Evolutionary conservation across 148 eudicot genomes (phyloP).

Genomic region (Amaranthus palmeri): DNA sequence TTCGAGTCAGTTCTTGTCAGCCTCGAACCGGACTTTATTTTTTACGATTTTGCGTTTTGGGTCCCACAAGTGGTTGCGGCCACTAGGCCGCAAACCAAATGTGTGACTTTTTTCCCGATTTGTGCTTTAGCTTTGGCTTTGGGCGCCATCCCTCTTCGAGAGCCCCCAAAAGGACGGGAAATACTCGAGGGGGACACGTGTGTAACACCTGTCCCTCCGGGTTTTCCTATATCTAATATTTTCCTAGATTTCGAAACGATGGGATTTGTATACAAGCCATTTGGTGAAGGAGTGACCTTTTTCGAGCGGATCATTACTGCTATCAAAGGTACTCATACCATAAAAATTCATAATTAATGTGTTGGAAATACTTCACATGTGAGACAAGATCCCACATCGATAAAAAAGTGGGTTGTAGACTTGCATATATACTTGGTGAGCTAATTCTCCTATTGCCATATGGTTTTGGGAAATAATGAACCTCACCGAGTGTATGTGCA

Average conservation of each 20-base stretch:
- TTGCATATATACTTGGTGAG: too few relatives aligned
- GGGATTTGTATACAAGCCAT: conserved; percentile 18
- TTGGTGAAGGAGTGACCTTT: conserved; percentile 38
- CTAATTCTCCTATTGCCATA: too few relatives aligned
- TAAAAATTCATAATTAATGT: too few relatives aligned
- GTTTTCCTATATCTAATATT: conserved; percentile 41
- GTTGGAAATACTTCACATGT: too few relatives aligned
- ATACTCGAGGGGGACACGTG: not conserved
- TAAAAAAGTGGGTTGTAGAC: too few relatives aligned
- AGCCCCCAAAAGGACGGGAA: not conserved
- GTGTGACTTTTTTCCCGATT: not conserved
- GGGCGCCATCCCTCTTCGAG: not conserved
- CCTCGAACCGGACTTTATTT: conserved; percentile 35
- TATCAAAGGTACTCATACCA: conserved; percentile 20
- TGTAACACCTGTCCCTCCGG: conserved; percentile 16
- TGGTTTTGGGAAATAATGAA: too few relatives aligned
- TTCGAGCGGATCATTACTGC: conserved; percentile 28
- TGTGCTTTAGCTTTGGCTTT: not conserved
- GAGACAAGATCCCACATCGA: too few relatives aligned
- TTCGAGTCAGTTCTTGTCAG: conserved; percentile 19
- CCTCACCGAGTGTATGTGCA: too few relatives aligned
- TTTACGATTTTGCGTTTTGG: conserved; percentile 45
- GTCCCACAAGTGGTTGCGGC: conserved; percentile 18
- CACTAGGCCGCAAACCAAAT: not conserved
- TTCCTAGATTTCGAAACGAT: conserved; percentile 13